These are phyloP conservation scores for Yueomyces sinensis DNA, from an alignment of 805 yeast genomes.

Conservation along the genomic window DNA sequence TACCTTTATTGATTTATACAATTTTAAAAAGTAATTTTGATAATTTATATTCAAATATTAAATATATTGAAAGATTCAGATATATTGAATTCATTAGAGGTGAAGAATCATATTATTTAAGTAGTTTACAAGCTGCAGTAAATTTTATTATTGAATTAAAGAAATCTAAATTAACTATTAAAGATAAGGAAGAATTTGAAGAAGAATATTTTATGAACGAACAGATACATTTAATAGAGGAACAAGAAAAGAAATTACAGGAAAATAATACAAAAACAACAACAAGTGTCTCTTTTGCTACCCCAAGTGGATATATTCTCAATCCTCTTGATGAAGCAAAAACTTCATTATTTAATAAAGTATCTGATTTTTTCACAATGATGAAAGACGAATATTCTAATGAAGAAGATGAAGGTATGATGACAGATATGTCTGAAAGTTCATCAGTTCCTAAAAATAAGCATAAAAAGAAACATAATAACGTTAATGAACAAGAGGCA, in stretches of 20 bases:
- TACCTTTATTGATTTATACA: slow-evolving; percentile 78
- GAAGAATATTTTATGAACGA: slow-evolving; percentile 33
- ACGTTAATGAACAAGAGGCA: slow-evolving; percentile 2
- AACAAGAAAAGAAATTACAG: neutral
- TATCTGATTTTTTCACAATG: slow-evolving; percentile 12
- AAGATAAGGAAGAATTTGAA: slow-evolving; percentile 44
- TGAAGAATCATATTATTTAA: slow-evolving; percentile 82
- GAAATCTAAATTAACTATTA: slow-evolving; percentile 44
- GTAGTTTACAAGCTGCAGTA: slow-evolving; percentile 83
- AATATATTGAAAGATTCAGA: slow-evolving; percentile 77
- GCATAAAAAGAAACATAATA: neutral
- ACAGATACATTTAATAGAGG: slow-evolving; percentile 21
- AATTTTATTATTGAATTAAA: slow-evolving; percentile 58
- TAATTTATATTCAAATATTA: slow-evolving; percentile 61
- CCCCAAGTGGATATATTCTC: slow-evolving; percentile 10
- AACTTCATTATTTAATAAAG: slow-evolving; percentile 9
- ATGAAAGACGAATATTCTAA: neutral
- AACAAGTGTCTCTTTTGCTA: neutral
- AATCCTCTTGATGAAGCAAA: slow-evolving; percentile 19
- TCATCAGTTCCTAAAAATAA: neutral
- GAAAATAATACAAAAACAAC: neutral
- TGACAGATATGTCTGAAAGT: neutral
- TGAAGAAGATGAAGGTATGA: neutral
- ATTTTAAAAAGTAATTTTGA: slow-evolving; percentile 55
- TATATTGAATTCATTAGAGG: slow-evolving; percentile 65